Evolutionary conservation across 2,329 filamentous ascomycete species (phyloP).

Genomic region (Pseudocercospora fuligena): DNA sequence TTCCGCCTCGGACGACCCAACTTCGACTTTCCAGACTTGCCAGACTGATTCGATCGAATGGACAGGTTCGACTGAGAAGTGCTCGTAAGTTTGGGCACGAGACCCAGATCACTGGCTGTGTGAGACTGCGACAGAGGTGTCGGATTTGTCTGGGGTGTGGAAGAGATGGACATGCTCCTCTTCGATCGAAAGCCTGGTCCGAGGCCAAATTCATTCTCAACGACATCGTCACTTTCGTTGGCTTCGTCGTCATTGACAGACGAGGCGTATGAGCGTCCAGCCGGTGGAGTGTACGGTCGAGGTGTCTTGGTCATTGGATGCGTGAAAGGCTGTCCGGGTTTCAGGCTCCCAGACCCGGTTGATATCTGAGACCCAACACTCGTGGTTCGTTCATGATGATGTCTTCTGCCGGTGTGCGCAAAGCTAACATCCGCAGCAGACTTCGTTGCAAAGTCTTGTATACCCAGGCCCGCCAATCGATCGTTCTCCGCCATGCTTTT

Average conservation of each 20-base stretch:
- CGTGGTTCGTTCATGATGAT: constrained; percentile 57
- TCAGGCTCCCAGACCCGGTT: constrained; percentile 51
- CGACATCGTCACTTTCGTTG: constrained; percentile 47
- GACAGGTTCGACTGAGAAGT: constrained; percentile 60
- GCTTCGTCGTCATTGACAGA: constrained; percentile 53
- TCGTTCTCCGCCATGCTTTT: constrained; percentile 62
- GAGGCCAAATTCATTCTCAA: constrained; percentile 51
- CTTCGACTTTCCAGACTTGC: constrained; percentile 41
- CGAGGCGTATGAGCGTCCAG: constrained; percentile 55
- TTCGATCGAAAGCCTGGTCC: constrained; percentile 44
- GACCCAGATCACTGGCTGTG: constrained; percentile 44
- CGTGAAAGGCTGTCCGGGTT: constrained; percentile 57
- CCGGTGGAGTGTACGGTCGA: constrained; percentile 58
- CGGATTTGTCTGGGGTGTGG: constrained; percentile 33
- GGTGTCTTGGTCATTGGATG: constrained; percentile 62
- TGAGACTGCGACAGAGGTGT: constrained; percentile 41
- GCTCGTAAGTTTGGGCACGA: constrained; percentile 54
- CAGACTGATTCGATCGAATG: constrained; percentile 46
- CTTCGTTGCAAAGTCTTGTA: constrained; percentile 53
- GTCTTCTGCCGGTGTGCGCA: constrained; percentile 44
- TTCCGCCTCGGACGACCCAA: constrained; percentile 53
- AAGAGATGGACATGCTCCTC: constrained; percentile 52
- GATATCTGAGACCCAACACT: constrained; percentile 62
- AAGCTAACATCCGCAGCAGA: constrained; percentile 53
- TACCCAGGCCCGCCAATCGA: constrained; percentile 57